Evolutionary conservation across 2,329 filamentous ascomycete genomes (phyloP), one percentile per base, ranked within the genome.

Genomic region (Cytospora schulzeri): DNA sequence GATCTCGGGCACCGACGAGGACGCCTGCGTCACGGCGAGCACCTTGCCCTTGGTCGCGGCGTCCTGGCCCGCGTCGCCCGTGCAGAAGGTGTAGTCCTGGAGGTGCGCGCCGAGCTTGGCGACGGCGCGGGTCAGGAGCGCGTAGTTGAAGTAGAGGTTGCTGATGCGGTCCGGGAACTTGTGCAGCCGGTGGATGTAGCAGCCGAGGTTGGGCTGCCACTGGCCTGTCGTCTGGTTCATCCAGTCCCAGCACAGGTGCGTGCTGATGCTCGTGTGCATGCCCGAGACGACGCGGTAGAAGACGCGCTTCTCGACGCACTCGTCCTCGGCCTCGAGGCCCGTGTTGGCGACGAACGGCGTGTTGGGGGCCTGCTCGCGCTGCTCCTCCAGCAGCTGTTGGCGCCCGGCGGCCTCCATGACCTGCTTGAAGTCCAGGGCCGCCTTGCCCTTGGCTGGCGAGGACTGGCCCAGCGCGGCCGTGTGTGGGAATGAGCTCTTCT

Each of bases 111-210:
- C 91, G 11, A 98, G 85, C 78, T 99, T 99, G 60, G 92, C 91
- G 50, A 98, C 86, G 15, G 95, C 95, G 57, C 95, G 91, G 29
- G 94, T 90, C 50, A 99, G 84, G n/a, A 99, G 85, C 0, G 95
- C 95, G 74, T 97, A 99, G 85, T 99, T 98, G 82, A 99, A 99
- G 81, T 99, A 99, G 57, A 99, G 84, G 77, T 99, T 99, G 70
- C 93, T 95, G 73, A 99, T 91, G 66, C 94, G 91, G 70, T 99
- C 95, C 0, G 94, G 92, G 74, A 91, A 87, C 26, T 84, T 82
- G 76, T 97, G 91, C 19, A 99, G 85, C n/a, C 95, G 88, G 38
- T 88, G 81, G 73, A 91, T 88, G 83, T 97, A 99, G 82, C 95
- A 99, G 68, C 88, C 82, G 61, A 96, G 76, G 72, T 99, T 99